Conservation (phyloP, 352 stramenopile species). For the Phytophthora europaea region DNA sequence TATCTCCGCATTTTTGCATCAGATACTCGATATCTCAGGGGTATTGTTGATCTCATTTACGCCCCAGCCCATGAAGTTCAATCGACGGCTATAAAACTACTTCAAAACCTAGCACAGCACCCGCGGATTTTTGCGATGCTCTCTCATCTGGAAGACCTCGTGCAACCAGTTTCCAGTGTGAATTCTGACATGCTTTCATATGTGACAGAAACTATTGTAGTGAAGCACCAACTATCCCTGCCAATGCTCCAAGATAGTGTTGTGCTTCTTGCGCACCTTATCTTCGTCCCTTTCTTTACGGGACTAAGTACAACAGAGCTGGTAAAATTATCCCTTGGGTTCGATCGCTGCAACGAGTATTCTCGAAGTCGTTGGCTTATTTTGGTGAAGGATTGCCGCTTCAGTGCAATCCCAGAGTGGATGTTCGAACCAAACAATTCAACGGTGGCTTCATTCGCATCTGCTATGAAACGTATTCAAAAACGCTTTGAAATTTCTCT, state of each 20-base stretch:
- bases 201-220: constrained; percentile 8
- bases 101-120: constrained; percentile 24
- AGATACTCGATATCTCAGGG: constrained; percentile 36
- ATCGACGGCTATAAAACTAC: constrained; percentile 31
- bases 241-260: constrained; percentile 23
- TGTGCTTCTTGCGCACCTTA: constrained; percentile 32
- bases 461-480: constrained; percentile 19
- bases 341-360: constrained; percentile 21
- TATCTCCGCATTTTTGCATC: constrained; percentile 25
- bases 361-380: constrained; percentile 6
- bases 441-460: background rate
- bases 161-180: constrained; percentile 6
- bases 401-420: constrained; percentile 30
- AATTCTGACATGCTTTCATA: constrained; percentile 13
- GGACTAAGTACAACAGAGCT: constrained; percentile 38
- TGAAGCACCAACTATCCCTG: constrained; percentile 14
- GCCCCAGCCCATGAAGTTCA: constrained; percentile 31
- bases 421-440: constrained; percentile 15
- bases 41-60: constrained; percentile 37
- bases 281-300: constrained; percentile 41
- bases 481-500: constrained; percentile 16
- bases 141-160: constrained; percentile 21
- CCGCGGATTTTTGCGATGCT: constrained; percentile 22
- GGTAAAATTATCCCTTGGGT: constrained; percentile 40
- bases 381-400: constrained; percentile 11